Base-by-base conservation (phyloP, 495 filamentous ascomycete genomes). In the Neurospora sp. region DNA sequence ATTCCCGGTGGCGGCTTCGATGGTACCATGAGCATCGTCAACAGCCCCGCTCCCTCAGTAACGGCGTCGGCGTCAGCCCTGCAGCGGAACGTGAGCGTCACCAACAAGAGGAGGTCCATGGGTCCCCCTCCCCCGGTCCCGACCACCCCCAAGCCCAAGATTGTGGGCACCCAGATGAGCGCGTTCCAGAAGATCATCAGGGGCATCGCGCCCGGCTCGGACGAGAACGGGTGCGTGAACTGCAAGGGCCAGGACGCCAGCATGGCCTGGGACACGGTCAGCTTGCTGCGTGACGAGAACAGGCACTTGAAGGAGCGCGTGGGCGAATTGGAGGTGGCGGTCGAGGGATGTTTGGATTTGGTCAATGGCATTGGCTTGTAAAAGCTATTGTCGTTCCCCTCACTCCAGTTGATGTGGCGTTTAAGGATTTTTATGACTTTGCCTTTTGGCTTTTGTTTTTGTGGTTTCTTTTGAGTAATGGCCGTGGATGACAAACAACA, bases 221-320 rank as follows among this genome's bases (percentile, higher is more conserved):
- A 37, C 3, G 74, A 70, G 0, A 79, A 82, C 11, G 85, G 84
- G 70, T 92, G 90, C 59, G 73, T 70, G 24, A 92, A 89, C 73
- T 92, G 90, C 78, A 78, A 88, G 77, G 88, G 92, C 3, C 83
- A 87, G 73, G 85, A 89, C 48, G 83, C 88, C 43, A 89, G 89
- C 37, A 86, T 92, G 72, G 91, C 90, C 15, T 91, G 92, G 92
- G 85, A 90, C 74, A 89, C 92, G 15, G 87, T 93, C 39, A 86
- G 90, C 5, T 74, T 92, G 62, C 80, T 95, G 73, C 86, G 91
- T 72, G 90, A 90, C 45, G 92, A 95, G 83, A 95, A 94, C 74
- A 85, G 84, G 74, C 87, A 87, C 8, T 80, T 94, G 66, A 94
- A 94, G 82, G 85, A 85, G 39, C 83, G 91, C 42, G 83, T 95